Percentiles rank a stretch among this genome's conserved stretches.
Evolutionary conservation across 2,329 filamentous ascomycete species (phyloP).

Genomic region (Atkinsonella hypoxylon): DNA sequence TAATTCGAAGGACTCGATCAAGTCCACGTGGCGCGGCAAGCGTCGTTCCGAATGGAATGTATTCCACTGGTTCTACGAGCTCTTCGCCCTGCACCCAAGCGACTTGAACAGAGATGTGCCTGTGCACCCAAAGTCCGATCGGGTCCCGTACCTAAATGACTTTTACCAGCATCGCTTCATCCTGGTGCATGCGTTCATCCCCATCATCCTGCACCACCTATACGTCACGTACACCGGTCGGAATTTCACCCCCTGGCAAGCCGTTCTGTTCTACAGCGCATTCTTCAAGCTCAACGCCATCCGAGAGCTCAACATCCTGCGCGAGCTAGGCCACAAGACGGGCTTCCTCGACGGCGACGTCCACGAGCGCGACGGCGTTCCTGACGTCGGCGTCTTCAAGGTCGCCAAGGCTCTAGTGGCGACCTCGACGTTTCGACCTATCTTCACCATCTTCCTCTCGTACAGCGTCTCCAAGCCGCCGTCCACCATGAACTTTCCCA

Average conservation of each 20-base stretch:
- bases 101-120: conserved; percentile 4
- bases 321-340: conserved; percentile 1
- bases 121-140: conserved; percentile 5
- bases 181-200: conserved; percentile 5
- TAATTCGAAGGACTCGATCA: conserved; percentile 6
- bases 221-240: conserved; percentile 5
- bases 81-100: conserved; percentile 4
- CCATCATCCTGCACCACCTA: conserved; percentile 5
- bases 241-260: conserved; percentile 6
- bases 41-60: conserved; percentile 6
- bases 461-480: conserved; percentile 2
- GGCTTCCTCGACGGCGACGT: conserved; percentile 7
- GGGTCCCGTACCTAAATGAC: conserved; percentile 4
- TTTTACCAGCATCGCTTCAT: conserved; percentile 7
- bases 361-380: conserved; percentile 6
- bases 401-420: conserved; percentile 1
- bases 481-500: not conserved
- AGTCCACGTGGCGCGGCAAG: conserved; percentile 6
- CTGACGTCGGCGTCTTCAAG: conserved; percentile 3
- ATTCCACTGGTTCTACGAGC: conserved; percentile 7
- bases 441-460: conserved; percentile 3
- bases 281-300: conserved; percentile 6
- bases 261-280: conserved; percentile 4
- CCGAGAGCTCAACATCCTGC: conserved; percentile 4
- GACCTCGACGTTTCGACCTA: conserved; percentile 3